phyloP scores from a whole-genome alignment of 164 flowering plant species.

The Cinnamomum chago region DNA sequence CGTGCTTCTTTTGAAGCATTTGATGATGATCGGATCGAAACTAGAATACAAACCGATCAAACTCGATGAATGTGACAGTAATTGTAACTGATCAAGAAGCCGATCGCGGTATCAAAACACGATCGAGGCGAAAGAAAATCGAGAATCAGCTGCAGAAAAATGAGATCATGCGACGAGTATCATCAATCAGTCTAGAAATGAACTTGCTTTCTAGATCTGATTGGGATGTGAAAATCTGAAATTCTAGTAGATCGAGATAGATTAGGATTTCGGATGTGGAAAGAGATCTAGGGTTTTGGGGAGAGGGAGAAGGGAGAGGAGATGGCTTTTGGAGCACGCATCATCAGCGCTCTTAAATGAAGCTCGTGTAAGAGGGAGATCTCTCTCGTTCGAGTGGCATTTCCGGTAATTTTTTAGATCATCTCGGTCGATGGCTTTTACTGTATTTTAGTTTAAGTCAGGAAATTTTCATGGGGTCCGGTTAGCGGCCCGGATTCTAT shows the following conservation, averaged over 20 bases:
- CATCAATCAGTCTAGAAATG: background rate
- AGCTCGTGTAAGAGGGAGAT: no score
- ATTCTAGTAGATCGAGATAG: background rate
- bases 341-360: background rate
- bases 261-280: background rate
- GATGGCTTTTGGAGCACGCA: conserved; percentile 3
- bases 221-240: background rate
- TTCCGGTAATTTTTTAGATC: no score
- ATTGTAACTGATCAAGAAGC: background rate
- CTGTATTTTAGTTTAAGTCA: no score
- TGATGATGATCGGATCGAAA: background rate
- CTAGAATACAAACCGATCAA: background rate
- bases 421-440: no score
- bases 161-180: background rate
- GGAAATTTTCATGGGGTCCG: no score
- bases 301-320: background rate
- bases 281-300: background rate
- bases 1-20: background rate
- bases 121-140: background rate
- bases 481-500: no score
- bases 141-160: background rate
- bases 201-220: background rate
- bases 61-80: background rate
- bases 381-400: no score
- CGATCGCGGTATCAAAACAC: background rate